Evolutionary conservation across 306 rosid species (phyloP), one percentile per base, ranked within the genome.

Genomic region (Casuarina equisetifolia): DNA sequence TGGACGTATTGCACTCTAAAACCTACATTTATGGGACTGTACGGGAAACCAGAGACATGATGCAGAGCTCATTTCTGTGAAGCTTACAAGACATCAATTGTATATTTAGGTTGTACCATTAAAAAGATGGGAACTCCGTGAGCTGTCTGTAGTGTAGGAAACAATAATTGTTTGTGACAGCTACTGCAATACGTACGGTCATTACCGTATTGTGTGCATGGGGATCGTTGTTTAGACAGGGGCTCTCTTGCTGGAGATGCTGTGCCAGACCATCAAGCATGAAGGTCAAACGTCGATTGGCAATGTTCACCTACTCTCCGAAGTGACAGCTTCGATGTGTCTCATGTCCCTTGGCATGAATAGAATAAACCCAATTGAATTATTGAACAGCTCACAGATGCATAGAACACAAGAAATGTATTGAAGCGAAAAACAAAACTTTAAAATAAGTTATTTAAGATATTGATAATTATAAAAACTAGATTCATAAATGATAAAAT

Each of bases 1-100:
- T 70, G 48, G 67, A 73, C 70, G 74, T 55, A 62, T 62, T 58
- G 68, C 85, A 82, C 74, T 81, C 72, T 76, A 76, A 49, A 81
- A 52, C 82, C 62, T 59, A 74, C 70, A 76, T 57, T 63, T 55
- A 78, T 55, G 72, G 79, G 42, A 67, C 43, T 76, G 84, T 76
- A 19, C 57, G 36, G 76, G 68, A 36, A 78, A 48, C 25, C 17
- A 68, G 68, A 76, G 79, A 80, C 82, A 79, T 49, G 35, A 39
- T 15, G 45, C 73, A 73, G 45, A 57, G 53, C 67, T 55, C 32
- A 38, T 72, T 49, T 62, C 50, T 45, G 6, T 64, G 20, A 67
- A 48, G 75, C 76, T 57, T 50, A 61, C 73, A 61, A 48, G 58
- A 70, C 13, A 42, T 13, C 35, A 58, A 62, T 72, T 19, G 43